These are phyloP conservation scores for Solanum pimpinellifolium DNA, from an alignment of 257 asterid genomes.

Conservation along the genomic window DNA sequence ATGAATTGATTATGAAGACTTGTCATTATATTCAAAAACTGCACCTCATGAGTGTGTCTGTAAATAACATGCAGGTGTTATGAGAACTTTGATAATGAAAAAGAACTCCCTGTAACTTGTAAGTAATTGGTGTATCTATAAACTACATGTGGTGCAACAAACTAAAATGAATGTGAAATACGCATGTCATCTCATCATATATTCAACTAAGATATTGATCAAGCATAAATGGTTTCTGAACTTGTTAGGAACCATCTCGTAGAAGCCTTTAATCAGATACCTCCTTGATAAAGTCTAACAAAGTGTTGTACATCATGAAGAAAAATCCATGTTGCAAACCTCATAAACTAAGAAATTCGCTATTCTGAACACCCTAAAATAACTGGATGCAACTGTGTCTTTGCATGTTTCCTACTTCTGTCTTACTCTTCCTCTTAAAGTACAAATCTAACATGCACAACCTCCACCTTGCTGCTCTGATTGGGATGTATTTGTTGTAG, in stretches of 20 bases:
- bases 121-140: neutral
- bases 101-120: neutral
- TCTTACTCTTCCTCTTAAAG: neutral
- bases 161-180: neutral
- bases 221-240: neutral
- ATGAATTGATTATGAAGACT: neutral
- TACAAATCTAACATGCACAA: constrained; percentile 53
- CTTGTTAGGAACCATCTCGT: neutral
- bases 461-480: constrained; percentile 85
- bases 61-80: neutral
- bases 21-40: neutral
- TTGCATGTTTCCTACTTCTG: neutral
- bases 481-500: constrained; percentile 45
- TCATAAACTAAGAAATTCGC: neutral
- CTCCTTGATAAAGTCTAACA: neutral
- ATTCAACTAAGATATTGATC: neutral
- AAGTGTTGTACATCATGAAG: neutral
- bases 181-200: neutral
- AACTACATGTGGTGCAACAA: neutral
- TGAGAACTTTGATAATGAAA: neutral
- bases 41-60: neutral
- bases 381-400: neutral
- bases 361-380: neutral
- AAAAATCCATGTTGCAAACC: neutral
- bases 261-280: neutral